Evolutionary conservation across 257 asterid species (phyloP), one percentile per base, ranked within the genome.

Genomic region (Solanum dulcamara): DNA sequence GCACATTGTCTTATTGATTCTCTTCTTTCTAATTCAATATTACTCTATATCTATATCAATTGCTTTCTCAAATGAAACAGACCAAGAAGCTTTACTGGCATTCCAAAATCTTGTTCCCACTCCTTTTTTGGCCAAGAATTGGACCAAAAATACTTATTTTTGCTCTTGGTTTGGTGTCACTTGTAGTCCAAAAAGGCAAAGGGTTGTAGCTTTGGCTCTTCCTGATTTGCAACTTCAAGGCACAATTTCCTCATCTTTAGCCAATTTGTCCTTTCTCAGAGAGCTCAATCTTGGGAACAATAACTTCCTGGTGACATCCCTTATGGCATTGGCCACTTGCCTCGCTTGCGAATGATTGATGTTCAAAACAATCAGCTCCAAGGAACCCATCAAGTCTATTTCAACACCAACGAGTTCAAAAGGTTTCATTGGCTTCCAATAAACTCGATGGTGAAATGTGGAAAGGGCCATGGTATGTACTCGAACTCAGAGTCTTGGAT

Each of bases 91-190:
- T 68, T 22, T 89, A 86, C 37, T 88, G 33, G 79, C 87, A 77
- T 86, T 89, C 88, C 68, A 53, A 85, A 85, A 84, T 17, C 83
- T 53, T 66, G 46, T 89, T 68, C 37, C 86, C 30, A 60, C 30
- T 79, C 55, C 28, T 30, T 12, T 40, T 8, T 81, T 87, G 37
- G 50, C 81, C 3, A 55, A 48, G 9, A 87, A 86, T 83, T 88
- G 91, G 91, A 88, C 83, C 15, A 62, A 22, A 4, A 38, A 18
- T n/a, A 33, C 85, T 28, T 74, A 83, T 2, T 62, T 81, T 22
- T 88, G 90, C 83, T 72, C 46, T 81, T 88, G 91, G 91, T 50
- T 84, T n/a, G 92, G 92, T 26, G 88, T 37, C 40, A 37, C 40
- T 37, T 37, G 40, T 6, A 37, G 40, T 37, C 40, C 40, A 37